A percentile compares a stretch with the other conserved stretches of the same genome.
Evolutionary conservation across 2,329 filamentous ascomycete genomes (phyloP).

Genomic region (Cladosporium sp.): DNA sequence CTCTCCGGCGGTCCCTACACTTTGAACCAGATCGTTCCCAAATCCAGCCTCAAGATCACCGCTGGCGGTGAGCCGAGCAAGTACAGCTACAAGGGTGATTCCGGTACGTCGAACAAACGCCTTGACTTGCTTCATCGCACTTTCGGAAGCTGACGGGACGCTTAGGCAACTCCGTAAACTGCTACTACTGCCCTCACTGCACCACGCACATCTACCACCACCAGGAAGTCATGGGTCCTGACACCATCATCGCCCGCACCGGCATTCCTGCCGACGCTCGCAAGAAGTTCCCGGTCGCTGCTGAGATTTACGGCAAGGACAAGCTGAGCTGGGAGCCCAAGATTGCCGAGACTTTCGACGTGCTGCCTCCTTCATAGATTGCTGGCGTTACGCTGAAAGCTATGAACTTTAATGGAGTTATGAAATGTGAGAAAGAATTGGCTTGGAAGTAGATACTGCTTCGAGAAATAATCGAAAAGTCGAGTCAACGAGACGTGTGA

Average conservation of each 20-base stretch:
- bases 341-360: slow-evolving; percentile 46
- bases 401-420: background rate
- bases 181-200: slow-evolving; percentile 57
- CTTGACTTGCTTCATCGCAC: background rate
- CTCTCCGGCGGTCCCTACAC: slow-evolving; percentile 50
- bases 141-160: background rate
- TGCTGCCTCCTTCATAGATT: slow-evolving; percentile 38
- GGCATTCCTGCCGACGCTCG: slow-evolving; percentile 43
- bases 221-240: slow-evolving; percentile 47
- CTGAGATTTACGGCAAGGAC: slow-evolving; percentile 54
- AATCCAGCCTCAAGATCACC: slow-evolving; percentile 48
- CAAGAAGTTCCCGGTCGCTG: slow-evolving; percentile 46
- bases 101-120: slow-evolving; percentile 24
- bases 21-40: slow-evolving; percentile 52
- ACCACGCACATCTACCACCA: slow-evolving; percentile 54
- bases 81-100: slow-evolving; percentile 56
- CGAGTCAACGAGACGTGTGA: background rate
- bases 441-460: background rate
- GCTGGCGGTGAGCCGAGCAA: slow-evolving; percentile 46
- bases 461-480: background rate
- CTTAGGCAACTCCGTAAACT: slow-evolving; percentile 50
- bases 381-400: background rate
- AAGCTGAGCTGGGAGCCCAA: slow-evolving; percentile 50
- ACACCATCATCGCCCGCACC: slow-evolving; percentile 52
- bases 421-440: background rate